Evolutionary conservation across 1,139 yeast species (phyloP).

Genomic region (Geotrichum macrosporum): DNA sequence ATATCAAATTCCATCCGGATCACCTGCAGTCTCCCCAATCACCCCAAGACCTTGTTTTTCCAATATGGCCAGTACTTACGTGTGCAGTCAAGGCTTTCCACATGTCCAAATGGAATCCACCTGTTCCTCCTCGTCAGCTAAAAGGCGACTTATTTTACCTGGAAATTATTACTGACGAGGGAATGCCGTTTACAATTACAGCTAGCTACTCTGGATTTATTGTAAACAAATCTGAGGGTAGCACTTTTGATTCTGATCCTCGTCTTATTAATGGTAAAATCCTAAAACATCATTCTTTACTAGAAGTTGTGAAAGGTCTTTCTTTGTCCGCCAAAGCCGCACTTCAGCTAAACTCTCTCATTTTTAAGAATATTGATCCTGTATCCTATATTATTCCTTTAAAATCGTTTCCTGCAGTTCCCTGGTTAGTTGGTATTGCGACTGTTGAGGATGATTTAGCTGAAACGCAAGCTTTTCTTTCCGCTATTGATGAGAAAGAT

Average conservation of each 20-base stretch:
- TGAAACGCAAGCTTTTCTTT: conserved; percentile 52
- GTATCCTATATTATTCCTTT: conserved; percentile 60
- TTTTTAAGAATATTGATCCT: conserved; percentile 46
- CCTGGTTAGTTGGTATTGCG: conserved; percentile 62
- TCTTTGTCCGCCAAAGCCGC: conserved; percentile 51
- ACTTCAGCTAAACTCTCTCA: conserved; percentile 43
- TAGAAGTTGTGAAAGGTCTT: conserved; percentile 49
- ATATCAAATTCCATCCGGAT: conserved; percentile 8
- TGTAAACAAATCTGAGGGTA: conserved; percentile 62
- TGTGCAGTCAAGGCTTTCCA: conserved; percentile 25
- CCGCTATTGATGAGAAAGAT: conserved; percentile 41
- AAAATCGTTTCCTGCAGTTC: conserved; percentile 56
- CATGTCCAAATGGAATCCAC: conserved; percentile 85
- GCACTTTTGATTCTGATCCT: conserved; percentile 62
- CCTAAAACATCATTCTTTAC: conserved; percentile 44
- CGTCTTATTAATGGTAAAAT: conserved; percentile 42
- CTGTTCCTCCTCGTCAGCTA: conserved; percentile 55
- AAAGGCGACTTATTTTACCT: conserved; percentile 81
- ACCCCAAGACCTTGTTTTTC: conserved; percentile 10
- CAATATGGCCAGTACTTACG: not conserved
- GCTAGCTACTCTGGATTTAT: conserved; percentile 74
- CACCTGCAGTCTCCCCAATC: conserved; percentile 12
- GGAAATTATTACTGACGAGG: conserved; percentile 71
- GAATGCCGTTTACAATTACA: conserved; percentile 72
- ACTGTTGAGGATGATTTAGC: conserved; percentile 30